Evolutionary conservation across 1,139 yeast genomes (phyloP).

Genomic region (Candida frijolesensis): DNA sequence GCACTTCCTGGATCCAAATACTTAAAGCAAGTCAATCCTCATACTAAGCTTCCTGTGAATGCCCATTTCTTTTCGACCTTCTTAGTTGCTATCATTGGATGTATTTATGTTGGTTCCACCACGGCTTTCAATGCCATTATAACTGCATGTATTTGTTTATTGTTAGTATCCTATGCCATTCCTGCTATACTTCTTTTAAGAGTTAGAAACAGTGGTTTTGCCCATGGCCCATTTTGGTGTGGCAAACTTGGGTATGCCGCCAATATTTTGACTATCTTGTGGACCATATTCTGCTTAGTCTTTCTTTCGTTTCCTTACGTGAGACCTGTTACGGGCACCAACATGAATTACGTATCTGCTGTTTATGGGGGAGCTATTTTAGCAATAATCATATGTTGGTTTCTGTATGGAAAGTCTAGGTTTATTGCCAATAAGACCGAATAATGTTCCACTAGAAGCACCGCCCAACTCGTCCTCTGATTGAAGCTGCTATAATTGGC

Average conservation of each 20-base stretch:
- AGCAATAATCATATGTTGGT: background rate
- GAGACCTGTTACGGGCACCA: constrained; percentile 43
- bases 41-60: constrained; percentile 40
- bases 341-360: constrained; percentile 48
- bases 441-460: background rate
- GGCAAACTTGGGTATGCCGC: constrained; percentile 51
- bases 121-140: constrained; percentile 48
- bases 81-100: constrained; percentile 41
- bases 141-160: constrained; percentile 43
- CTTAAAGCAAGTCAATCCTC: constrained; percentile 39
- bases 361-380: constrained; percentile 29
- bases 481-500: background rate
- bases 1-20: constrained; percentile 44
- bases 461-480: background rate
- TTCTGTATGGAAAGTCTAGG: background rate
- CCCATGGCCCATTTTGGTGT: constrained; percentile 62
- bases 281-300: constrained; percentile 43
- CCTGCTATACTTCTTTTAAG: constrained; percentile 46
- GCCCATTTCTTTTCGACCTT: constrained; percentile 42
- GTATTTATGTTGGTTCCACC: constrained; percentile 39
- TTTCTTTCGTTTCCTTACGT: constrained; percentile 45
- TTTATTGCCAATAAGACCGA: background rate
- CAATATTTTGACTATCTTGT: constrained; percentile 27
- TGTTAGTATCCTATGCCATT: constrained; percentile 38
- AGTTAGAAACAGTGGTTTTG: constrained; percentile 55